Evolutionary conservation across 139 green algal genomes (phyloP).

Genomic region (Nannochloris sp.): DNA sequence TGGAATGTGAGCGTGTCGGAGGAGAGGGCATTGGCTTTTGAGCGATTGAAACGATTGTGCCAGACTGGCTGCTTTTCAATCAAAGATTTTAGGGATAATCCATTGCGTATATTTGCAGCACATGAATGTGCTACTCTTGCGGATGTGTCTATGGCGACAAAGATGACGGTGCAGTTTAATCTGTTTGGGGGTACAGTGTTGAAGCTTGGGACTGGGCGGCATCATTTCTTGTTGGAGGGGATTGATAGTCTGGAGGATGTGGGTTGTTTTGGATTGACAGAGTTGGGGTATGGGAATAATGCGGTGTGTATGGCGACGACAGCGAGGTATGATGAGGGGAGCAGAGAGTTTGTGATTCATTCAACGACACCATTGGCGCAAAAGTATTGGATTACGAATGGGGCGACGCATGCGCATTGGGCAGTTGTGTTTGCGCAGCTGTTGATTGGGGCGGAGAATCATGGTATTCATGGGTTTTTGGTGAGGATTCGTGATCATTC

Average conservation of each 20-base stretch:
- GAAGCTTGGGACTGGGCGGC: conserved; percentile 75
- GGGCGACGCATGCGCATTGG: conserved; percentile 69
- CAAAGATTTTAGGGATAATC: conserved; percentile 62
- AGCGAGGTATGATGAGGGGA: conserved; percentile 49
- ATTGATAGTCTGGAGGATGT: conserved; percentile 66
- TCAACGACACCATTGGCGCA: not conserved
- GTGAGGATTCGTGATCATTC: conserved; percentile 62
- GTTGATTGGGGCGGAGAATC: conserved; percentile 41
- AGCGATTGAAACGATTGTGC: conserved; percentile 62
- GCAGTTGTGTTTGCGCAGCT: conserved; percentile 80
- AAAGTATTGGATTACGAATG: conserved; percentile 87
- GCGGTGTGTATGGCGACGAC: conserved; percentile 89
- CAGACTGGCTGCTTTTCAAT: conserved; percentile 65
- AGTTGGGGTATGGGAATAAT: conserved; percentile 91
- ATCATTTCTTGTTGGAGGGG: conserved; percentile 50
- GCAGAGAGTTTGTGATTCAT: conserved; percentile 24
- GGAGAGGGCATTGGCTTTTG: conserved; percentile 73
- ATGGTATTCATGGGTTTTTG: conserved; percentile 87
- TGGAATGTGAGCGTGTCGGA: conserved; percentile 65
- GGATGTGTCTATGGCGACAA: conserved; percentile 76
- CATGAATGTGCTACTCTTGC: conserved; percentile 68
- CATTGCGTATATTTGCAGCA: conserved; percentile 77
- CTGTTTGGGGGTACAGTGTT: conserved; percentile 83
- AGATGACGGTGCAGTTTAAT: conserved; percentile 81
- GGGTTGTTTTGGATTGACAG: conserved; percentile 86